These are phyloP conservation scores for Fusarium sp. DNA, from an alignment of 2,329 filamentous ascomycete genomes.

Conservation along the genomic window DNA sequence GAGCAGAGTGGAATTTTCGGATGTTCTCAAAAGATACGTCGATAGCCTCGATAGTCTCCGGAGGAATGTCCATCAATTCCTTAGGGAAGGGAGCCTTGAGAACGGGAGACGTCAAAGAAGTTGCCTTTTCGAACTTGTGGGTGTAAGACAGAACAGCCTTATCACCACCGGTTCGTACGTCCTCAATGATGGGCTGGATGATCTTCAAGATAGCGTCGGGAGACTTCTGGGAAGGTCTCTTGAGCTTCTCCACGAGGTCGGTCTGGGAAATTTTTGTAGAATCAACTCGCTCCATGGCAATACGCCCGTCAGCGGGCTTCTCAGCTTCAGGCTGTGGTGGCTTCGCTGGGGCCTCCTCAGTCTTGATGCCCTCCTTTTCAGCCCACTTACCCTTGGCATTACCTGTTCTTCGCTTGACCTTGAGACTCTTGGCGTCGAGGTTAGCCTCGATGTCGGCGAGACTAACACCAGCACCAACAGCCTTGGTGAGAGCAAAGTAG, in stretches of 20 bases:
- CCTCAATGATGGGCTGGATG: conserved; percentile 90
- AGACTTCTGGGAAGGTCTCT: conserved; percentile 92
- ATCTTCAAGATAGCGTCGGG: conserved; percentile 94
- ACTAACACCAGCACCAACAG: conserved; percentile 83
- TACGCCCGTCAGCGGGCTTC: conserved; percentile 63
- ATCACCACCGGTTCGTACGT: conserved; percentile 86
- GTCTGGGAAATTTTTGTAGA: conserved; percentile 71
- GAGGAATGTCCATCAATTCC: conserved; percentile 84
- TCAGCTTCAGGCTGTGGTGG: conserved; percentile 47
- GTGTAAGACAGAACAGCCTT: conserved; percentile 91
- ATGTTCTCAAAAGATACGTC: conserved; percentile 96
- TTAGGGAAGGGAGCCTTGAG: conserved; percentile 89
- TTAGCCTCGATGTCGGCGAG: conserved; percentile 92
- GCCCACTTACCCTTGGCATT: conserved; percentile 96
- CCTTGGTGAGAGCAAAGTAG: conserved; percentile 95
- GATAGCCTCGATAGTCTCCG: conserved; percentile 91
- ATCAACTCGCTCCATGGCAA: conserved; percentile 85
- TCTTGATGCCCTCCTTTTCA: conserved; percentile 79
- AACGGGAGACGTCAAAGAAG: conserved; percentile 88
- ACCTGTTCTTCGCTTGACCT: conserved; percentile 92
- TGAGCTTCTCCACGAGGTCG: conserved; percentile 79
- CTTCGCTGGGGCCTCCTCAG: conserved; percentile 52
- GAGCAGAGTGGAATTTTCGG: conserved; percentile 90
- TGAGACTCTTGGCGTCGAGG: conserved; percentile 92
- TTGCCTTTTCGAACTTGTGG: conserved; percentile 98